These are phyloP conservation scores for Oryza brachyantha DNA, from an alignment of 176 grass and related monocot genomes.

Conservation along the genomic window DNA sequence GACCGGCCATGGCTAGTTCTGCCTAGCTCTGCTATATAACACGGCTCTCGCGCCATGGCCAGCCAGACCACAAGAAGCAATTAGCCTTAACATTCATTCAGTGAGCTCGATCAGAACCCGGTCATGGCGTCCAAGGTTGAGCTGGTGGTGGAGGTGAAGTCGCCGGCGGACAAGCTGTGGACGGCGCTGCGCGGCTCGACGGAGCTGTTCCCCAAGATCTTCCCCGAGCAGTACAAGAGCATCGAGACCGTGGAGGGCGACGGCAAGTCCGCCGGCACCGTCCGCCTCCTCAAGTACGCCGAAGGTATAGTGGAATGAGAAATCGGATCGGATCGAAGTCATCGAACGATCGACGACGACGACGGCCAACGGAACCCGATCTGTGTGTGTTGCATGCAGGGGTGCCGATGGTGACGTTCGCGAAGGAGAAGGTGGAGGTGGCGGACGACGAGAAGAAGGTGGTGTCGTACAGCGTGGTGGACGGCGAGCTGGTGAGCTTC, in stretches of 20 bases:
- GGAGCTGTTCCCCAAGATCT: slow-evolving; percentile 88
- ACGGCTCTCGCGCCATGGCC: slow-evolving; percentile 13
- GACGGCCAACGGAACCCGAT: too few relatives aligned
- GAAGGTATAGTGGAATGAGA: slow-evolving; percentile 44
- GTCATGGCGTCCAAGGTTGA: slow-evolving; percentile 70
- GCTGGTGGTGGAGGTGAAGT: slow-evolving; percentile 67
- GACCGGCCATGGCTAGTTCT: background rate
- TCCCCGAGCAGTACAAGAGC: slow-evolving; percentile 87
- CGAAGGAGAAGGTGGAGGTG: slow-evolving; percentile 81
- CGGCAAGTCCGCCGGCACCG: slow-evolving; percentile 69
- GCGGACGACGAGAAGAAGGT: slow-evolving; percentile 66
- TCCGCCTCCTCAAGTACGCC: slow-evolving; percentile 75
- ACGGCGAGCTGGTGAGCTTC: slow-evolving; percentile 60
- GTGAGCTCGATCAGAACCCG: background rate
- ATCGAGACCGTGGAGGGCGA: slow-evolving; percentile 84
- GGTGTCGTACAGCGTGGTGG: slow-evolving; percentile 77
- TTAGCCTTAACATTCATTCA: background rate
- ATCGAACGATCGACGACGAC: too few relatives aligned
- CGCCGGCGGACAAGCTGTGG: slow-evolving; percentile 76
- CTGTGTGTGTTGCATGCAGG: slow-evolving; percentile 34
- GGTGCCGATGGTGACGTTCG: slow-evolving; percentile 66
- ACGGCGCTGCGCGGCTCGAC: slow-evolving; percentile 56
- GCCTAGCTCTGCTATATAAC: slow-evolving; percentile 20
- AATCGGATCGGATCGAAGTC: too few relatives aligned
- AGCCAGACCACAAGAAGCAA: slow-evolving; percentile 18